Conservation (phyloP, 2,329 filamentous ascomycete species). For the Fusarium dimerum region DNA sequence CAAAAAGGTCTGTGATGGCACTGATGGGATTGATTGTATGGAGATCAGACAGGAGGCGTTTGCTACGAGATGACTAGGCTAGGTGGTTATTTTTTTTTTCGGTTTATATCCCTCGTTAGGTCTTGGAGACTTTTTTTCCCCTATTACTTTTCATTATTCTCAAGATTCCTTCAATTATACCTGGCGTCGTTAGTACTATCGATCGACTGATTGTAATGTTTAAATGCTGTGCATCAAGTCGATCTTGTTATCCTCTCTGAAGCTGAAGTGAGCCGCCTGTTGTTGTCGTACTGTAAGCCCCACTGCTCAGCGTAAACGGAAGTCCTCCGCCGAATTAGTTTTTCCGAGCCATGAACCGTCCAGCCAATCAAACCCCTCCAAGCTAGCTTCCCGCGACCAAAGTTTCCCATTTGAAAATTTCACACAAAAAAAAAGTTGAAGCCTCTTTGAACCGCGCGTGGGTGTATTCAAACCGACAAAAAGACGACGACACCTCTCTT, state of each 20-base stretch:
- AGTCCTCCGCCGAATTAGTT: slow-evolving; percentile 14
- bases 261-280: too few species aligned
- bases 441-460: slow-evolving; percentile 5
- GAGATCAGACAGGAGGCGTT: slow-evolving; percentile 20
- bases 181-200: background rate
- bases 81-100: background rate
- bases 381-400: slow-evolving; percentile 24
- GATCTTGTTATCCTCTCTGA: background rate
- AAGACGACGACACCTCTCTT: too few species aligned
- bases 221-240: background rate
- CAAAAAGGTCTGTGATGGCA: slow-evolving; percentile 8
- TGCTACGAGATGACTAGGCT: slow-evolving; percentile 10
- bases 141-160: background rate
- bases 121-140: slow-evolving; percentile 1
- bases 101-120: slow-evolving; percentile 24
- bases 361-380: slow-evolving; percentile 22
- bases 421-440: slow-evolving; percentile 30
- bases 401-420: slow-evolving; percentile 30
- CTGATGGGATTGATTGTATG: slow-evolving; percentile 2
- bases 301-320: too few species aligned
- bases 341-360: slow-evolving; percentile 12
- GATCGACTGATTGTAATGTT: background rate
- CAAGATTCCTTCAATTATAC: background rate
- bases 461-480: slow-evolving; percentile 2
- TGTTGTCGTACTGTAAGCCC: too few species aligned